phyloP scores from a whole-genome alignment of 148 eudicot genomes.

The Fallopia convolvulus region DNA sequence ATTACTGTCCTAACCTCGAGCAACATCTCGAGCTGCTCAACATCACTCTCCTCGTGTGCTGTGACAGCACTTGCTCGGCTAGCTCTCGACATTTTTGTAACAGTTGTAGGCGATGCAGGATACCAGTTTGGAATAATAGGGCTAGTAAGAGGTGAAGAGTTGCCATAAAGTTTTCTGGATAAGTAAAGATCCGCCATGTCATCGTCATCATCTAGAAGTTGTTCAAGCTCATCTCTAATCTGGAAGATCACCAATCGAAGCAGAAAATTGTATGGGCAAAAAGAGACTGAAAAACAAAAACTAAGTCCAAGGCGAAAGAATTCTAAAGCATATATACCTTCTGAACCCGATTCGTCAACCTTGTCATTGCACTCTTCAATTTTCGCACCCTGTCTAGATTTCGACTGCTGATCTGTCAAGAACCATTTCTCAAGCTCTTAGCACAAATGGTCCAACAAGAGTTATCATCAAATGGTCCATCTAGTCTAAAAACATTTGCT shows the following conservation, averaged over 20 bases:
- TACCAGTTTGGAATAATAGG: constrained; percentile 39
- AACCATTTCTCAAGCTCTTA: background rate
- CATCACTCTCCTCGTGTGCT: constrained; percentile 39
- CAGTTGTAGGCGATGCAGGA: constrained; percentile 40
- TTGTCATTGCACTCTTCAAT: constrained; percentile 85
- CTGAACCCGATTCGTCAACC: constrained; percentile 78
- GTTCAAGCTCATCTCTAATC: constrained; percentile 85
- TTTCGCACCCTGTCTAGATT: constrained; percentile 86
- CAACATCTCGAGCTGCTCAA: constrained; percentile 87
- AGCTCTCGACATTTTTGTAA: constrained; percentile 44
- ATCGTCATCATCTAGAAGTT: constrained; percentile 74
- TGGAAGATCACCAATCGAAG: constrained; percentile 14
- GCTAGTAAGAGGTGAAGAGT: constrained; percentile 35
- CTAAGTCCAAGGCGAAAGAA: background rate
- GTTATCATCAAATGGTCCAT: background rate
- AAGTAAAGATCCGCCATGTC: constrained; percentile 84
- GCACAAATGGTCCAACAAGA: background rate
- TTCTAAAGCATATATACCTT: constrained; percentile 31
- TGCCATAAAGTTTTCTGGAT: constrained; percentile 40
- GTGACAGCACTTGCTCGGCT: constrained; percentile 50
- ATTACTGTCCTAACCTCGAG: constrained; percentile 46
- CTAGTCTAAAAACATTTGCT: background rate
- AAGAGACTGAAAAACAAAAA: background rate
- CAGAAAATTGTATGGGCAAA: background rate
- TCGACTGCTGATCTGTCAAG: constrained; percentile 72